phyloP scores from a whole-genome alignment of 129 eudicot genomes.

The Helianthus tuberosus region DNA sequence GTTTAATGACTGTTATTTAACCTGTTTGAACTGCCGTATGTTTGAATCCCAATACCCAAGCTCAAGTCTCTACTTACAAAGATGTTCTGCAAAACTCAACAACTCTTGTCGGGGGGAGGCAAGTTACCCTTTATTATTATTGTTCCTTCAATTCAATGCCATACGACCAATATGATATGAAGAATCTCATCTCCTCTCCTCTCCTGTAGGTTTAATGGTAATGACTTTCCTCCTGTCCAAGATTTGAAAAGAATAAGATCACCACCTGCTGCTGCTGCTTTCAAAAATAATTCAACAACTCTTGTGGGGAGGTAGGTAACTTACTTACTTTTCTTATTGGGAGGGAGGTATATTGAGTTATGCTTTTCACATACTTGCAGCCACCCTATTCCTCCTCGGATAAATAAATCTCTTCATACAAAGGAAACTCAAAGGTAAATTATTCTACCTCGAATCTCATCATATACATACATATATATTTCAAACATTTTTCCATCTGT shows the following conservation, averaged over 20 bases:
- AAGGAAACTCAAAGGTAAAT: slow-evolving; percentile 44
- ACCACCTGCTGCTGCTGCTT: slow-evolving; percentile 38
- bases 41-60: no score
- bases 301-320: slow-evolving; percentile 24
- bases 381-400: slow-evolving; percentile 20
- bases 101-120: not conserved
- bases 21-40: no score
- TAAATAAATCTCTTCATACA: slow-evolving; percentile 35
- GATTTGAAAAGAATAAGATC: slow-evolving; percentile 54
- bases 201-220: slow-evolving; percentile 41
- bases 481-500: not conserved
- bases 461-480: not conserved
- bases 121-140: no score
- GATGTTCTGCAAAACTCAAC: no score
- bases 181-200: not conserved
- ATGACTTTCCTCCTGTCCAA: slow-evolving; percentile 20
- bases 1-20: no score
- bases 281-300: slow-evolving; percentile 31
- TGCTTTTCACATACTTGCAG: slow-evolving; percentile 26
- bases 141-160: no score
- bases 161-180: no score
- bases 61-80: no score
- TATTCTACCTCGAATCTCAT: slow-evolving; percentile 11
- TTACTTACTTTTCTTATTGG: not conserved
- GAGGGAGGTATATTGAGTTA: no score